Evolutionary conservation across 139 green algal species (phyloP).

Genomic region (Desmodesmus armatus): DNA sequence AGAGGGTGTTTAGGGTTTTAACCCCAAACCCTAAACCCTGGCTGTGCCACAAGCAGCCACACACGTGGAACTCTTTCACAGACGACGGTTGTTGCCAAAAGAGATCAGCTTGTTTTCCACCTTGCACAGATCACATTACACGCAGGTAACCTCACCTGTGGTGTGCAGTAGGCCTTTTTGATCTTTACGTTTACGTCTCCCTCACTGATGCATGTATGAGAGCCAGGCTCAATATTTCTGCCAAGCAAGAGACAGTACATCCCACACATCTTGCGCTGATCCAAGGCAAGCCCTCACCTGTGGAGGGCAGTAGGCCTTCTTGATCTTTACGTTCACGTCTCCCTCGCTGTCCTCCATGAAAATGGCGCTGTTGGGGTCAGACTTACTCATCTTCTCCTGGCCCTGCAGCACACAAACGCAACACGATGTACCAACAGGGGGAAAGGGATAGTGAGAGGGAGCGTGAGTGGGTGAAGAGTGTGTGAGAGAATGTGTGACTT

Average conservation of each 20-base stretch:
- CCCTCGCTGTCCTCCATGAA: conserved; percentile 96
- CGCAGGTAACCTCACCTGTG: conserved; percentile 60
- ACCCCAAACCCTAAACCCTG: too few relatives aligned
- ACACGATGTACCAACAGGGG: too few relatives aligned
- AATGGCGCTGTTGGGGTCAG: conserved; percentile 96
- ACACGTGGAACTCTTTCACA: not conserved
- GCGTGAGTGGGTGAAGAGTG: too few relatives aligned
- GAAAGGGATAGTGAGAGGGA: too few relatives aligned
- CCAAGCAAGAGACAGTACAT: too few relatives aligned
- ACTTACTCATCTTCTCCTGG: conserved; percentile 99
- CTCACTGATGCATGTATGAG: too few relatives aligned
- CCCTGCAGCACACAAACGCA: conserved; percentile 81
- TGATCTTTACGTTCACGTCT: conserved; percentile 98
- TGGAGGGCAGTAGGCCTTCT: conserved; percentile 97
- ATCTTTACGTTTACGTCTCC: conserved; percentile 97
- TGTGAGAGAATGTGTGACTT: too few relatives aligned
- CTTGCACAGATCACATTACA: too few relatives aligned
- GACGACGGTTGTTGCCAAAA: not conserved
- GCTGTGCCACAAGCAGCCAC: not conserved
- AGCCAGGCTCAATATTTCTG: too few relatives aligned
- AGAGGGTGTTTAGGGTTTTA: too few relatives aligned
- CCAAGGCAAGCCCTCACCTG: conserved; percentile 34
- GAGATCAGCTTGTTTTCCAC: not conserved
- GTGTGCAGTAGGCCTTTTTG: conserved; percentile 98
- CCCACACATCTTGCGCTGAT: not conserved